Conservation (phyloP, 192 early-diverging fungal genomes). For the Glomus cerebriforme region DNA sequence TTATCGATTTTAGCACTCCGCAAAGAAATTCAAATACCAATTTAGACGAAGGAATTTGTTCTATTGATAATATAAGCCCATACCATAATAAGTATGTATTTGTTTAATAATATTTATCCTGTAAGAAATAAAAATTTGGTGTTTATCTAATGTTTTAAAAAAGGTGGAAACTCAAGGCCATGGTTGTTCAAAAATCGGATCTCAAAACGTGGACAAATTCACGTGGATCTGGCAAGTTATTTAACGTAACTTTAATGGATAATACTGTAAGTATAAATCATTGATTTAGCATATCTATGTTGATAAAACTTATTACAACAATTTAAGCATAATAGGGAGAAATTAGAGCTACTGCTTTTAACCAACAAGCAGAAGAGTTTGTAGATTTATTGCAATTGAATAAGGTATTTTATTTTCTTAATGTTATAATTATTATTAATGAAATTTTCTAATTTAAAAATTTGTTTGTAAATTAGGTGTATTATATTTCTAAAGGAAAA, state of each 20-base stretch:
- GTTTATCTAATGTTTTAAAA: not conserved
- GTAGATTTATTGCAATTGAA: constrained; percentile 79
- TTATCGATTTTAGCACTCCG: not conserved
- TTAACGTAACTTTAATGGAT: constrained; percentile 87
- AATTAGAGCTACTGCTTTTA: constrained; percentile 94
- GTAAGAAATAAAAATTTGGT: not conserved
- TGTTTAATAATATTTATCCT: not conserved
- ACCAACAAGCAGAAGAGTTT: constrained; percentile 77
- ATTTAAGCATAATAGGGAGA: constrained; percentile 65
- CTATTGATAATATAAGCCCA: constrained; percentile 79
- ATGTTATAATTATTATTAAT: not conserved
- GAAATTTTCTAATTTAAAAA: not conserved
- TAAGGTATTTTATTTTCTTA: constrained; percentile 46
- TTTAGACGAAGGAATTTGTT: constrained; percentile 34
- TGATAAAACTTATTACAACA: not conserved
- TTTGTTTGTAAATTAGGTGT: constrained; percentile 49
- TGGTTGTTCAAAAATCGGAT: constrained; percentile 81
- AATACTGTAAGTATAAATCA: constrained; percentile 64
- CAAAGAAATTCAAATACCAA: not conserved
- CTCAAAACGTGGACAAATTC: constrained; percentile 82
- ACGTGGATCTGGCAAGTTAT: constrained; percentile 76
- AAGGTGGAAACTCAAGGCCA: constrained; percentile 93
- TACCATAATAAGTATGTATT: constrained; percentile 77
- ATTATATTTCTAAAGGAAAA: constrained; percentile 79
- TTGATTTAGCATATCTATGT: not conserved